A percentile compares a stretch with the other conserved stretches of the same genome.
phyloP scores from a whole-genome alignment of 148 eudicot genomes.

The Rhododendron molle region DNA sequence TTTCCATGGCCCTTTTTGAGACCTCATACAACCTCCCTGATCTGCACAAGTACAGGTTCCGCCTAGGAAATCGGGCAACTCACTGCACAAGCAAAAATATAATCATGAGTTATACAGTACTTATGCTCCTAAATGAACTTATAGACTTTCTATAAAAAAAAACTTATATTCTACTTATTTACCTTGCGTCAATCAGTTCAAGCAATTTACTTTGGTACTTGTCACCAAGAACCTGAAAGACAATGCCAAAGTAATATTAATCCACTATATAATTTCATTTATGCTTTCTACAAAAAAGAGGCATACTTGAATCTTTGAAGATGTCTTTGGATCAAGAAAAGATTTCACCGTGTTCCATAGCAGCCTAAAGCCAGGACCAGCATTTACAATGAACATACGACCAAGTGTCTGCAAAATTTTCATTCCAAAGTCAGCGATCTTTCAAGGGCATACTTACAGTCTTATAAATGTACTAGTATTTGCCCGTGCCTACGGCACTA shows the following conservation, averaged over 20 bases:
- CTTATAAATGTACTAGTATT: neutral
- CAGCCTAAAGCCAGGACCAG: slow-evolving; percentile 74
- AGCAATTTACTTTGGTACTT: slow-evolving; percentile 76
- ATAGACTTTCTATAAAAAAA: neutral
- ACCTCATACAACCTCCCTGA: slow-evolving; percentile 76
- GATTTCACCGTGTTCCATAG: slow-evolving; percentile 65
- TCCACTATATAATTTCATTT: neutral
- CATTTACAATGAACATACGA: slow-evolving; percentile 80
- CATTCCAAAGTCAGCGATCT: slow-evolving; percentile 2
- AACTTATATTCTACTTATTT: neutral
- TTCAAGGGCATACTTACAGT: neutral
- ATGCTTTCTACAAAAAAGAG: neutral
- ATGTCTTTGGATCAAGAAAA: slow-evolving; percentile 74
- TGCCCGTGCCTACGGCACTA: too few relatives aligned
- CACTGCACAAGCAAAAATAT: slow-evolving; percentile 37
- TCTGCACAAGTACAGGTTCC: slow-evolving; percentile 73
- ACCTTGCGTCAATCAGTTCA: slow-evolving; percentile 75
- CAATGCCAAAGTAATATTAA: slow-evolving; percentile 4
- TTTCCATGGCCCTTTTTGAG: slow-evolving; percentile 89
- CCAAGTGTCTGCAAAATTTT: slow-evolving; percentile 55
- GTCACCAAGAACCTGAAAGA: slow-evolving; percentile 63
- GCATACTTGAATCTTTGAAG: slow-evolving; percentile 76
- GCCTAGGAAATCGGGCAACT: slow-evolving; percentile 79
- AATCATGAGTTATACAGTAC: neutral
- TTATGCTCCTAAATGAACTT: neutral